Percentiles rank a stretch among this genome's conserved stretches.
Conservation (phyloP, 2,329 filamentous ascomycete species). For the Apiospora rasikravindrae region DNA sequence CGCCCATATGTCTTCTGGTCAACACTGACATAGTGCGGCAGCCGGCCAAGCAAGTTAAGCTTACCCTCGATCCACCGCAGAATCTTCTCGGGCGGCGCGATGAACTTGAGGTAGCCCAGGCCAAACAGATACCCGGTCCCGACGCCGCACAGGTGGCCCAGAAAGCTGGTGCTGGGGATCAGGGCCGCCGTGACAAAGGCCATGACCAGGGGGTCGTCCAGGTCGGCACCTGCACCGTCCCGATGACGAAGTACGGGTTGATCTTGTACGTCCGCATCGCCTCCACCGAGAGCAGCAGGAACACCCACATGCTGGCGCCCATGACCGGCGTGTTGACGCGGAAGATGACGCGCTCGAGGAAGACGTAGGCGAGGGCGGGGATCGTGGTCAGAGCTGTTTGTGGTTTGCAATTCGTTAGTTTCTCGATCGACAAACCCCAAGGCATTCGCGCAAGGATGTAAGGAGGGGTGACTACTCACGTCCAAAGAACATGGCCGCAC, state of each 20-base stretch:
- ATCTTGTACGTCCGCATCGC: conserved; percentile 82
- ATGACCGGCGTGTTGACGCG: conserved; percentile 74
- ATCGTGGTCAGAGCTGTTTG: conserved; percentile 75
- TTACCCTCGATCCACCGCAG: conserved; percentile 89
- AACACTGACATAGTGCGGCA: conserved; percentile 92
- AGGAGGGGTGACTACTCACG: conserved; percentile 63
- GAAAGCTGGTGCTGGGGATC: conserved; percentile 79
- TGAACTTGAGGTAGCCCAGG: conserved; percentile 84
- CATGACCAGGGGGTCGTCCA: conserved; percentile 85
- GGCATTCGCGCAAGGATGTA: too few species aligned
- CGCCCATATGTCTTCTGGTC: conserved; percentile 96
- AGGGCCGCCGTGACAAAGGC: conserved; percentile 77
- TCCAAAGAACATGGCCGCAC: conserved; percentile 86
- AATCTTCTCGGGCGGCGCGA: conserved; percentile 87
- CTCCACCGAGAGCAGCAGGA: conserved; percentile 83
- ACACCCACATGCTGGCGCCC: conserved; percentile 92
- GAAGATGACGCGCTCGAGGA: conserved; percentile 77
- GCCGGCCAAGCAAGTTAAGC: conserved; percentile 79
- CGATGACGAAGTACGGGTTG: conserved; percentile 77
- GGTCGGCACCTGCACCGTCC: conserved; percentile 76
- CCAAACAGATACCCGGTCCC: conserved; percentile 85
- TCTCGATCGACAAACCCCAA: background rate
- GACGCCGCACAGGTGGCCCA: conserved; percentile 88
- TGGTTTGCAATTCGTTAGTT: background rate
- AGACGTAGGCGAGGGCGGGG: conserved; percentile 80